Conservation (phyloP, 2,329 filamentous ascomycete species). For the Aspergillus sp. region DNA sequence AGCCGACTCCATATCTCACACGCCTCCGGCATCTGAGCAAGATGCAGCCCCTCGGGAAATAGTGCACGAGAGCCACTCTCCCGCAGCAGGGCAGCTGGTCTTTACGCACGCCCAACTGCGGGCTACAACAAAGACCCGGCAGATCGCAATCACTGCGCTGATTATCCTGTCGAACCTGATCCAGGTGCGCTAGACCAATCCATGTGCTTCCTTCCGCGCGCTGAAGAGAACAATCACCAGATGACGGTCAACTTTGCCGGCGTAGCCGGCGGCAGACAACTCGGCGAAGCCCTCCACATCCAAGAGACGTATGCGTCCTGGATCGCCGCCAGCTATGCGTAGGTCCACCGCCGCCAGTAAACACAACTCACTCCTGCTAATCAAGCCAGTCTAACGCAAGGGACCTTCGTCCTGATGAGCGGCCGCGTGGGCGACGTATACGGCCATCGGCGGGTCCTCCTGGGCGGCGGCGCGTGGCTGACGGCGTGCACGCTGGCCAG, state of each 20-base stretch:
- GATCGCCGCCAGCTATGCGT: conserved; percentile 29
- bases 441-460: conserved; percentile 56
- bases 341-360: not conserved
- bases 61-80: conserved; percentile 2
- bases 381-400: conserved; percentile 47
- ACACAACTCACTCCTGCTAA: no score
- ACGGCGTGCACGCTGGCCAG: conserved; percentile 52
- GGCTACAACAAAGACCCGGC: conserved; percentile 16
- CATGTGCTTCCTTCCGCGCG: no score
- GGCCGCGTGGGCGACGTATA: conserved; percentile 59
- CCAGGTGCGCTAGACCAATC: no score
- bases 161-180: conserved; percentile 26
- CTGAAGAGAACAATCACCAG: no score
- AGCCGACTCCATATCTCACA: not conserved
- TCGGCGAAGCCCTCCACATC: conserved; percentile 19
- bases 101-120: conserved; percentile 18
- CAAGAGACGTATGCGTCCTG: conserved; percentile 23
- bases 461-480: conserved; percentile 57
- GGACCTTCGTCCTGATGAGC: conserved; percentile 58
- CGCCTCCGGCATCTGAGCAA: not conserved
- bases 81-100: conserved; percentile 19
- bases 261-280: conserved; percentile 21
- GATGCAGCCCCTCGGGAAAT: not conserved
- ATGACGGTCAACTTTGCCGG: conserved; percentile 30
- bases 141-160: conserved; percentile 18